Conservation (phyloP, 306 rosid genomes). For the Adenanthera pavonina region DNA sequence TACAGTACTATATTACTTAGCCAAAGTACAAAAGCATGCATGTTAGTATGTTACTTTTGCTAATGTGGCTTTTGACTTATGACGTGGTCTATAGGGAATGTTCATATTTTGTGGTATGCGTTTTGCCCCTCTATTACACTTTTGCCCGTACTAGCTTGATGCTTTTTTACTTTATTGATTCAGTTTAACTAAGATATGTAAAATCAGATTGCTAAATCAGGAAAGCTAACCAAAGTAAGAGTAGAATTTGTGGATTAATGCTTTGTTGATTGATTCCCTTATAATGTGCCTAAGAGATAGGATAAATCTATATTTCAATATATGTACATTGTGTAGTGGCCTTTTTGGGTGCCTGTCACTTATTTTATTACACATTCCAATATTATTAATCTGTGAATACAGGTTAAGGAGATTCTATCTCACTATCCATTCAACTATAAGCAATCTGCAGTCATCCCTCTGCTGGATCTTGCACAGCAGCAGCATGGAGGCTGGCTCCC, state of each 20-base stretch:
- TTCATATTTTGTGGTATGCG: not conserved
- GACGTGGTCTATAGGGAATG: not conserved
- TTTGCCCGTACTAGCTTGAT: not conserved
- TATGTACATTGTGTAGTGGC: not conserved
- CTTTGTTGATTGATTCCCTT: conserved; percentile 29
- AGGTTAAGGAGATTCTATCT: conserved; percentile 88
- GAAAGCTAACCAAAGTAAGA: not conserved
- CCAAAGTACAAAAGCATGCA: not conserved
- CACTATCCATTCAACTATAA: conserved; percentile 98
- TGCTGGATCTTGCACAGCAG: conserved; percentile 98
- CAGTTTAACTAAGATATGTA: conserved; percentile 4
- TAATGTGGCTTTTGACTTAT: not conserved
- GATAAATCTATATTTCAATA: conserved; percentile 24
- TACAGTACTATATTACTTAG: not conserved
- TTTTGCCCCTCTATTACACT: not conserved
- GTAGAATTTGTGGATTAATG: conserved; percentile 10
- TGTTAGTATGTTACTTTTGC: not conserved
- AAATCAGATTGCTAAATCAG: not conserved
- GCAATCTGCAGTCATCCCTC: conserved; percentile 96
- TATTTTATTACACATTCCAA: not conserved
- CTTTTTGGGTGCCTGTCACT: not conserved
- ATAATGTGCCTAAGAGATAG: conserved; percentile 8
- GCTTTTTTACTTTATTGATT: conserved; percentile 1
- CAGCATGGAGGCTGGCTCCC: conserved; percentile 99
- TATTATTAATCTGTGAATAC: conserved; percentile 30